Base-by-base conservation (phyloP, 2,329 filamentous ascomycete genomes). In the Penicillium sp. region DNA sequence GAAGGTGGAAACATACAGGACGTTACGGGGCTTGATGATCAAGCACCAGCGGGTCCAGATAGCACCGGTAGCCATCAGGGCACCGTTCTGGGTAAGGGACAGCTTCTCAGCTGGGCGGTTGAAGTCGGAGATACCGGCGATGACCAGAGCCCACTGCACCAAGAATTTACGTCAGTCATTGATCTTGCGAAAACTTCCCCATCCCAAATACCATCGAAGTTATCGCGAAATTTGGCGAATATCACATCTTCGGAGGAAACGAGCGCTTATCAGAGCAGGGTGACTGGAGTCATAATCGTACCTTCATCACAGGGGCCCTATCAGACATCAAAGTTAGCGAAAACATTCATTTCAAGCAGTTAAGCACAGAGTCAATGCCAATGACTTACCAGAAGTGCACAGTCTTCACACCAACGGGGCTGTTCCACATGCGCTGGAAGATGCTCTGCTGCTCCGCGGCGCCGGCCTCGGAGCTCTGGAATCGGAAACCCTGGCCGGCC, bases 41-140 rank as follows among this genome's bases (percentile, higher is more conserved):
- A 98, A 84, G 83, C 95, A 99, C 95, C 95, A 99, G 66, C 95
- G 87, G 46, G 95, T 99, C 95, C 95, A 99, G 84, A 99, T 99
- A 64, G 90, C 79, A 65, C 95, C 95, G 10, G 95, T 99, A 68
- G 87, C 87, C 73, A 91, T 95, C 67, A 99, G 85, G 58, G 95
- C 93, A 50, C 82, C 82, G 81, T 98, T 99, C 79, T 97, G 93
- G 29, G 90, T 95, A 61, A 97, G 81, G 42, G 93, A 97, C 66
- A 99, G 90, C 77, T 92, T 91, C 76, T 96, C 90, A 62, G 90
- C 91, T 31, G 95, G 95, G 67, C 95, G 92, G 61, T 88, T 84
- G 75, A 99, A 90, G 81, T 99, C 95, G 68, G 91, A 88, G 73
- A 96, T 85, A 73, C 95, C 95, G 66, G 95, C 91, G 65, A 98